These are phyloP conservation scores for Aspergillus spinulosporus DNA, from an alignment of 2,329 filamentous ascomycete genomes.

Conservation along the genomic window DNA sequence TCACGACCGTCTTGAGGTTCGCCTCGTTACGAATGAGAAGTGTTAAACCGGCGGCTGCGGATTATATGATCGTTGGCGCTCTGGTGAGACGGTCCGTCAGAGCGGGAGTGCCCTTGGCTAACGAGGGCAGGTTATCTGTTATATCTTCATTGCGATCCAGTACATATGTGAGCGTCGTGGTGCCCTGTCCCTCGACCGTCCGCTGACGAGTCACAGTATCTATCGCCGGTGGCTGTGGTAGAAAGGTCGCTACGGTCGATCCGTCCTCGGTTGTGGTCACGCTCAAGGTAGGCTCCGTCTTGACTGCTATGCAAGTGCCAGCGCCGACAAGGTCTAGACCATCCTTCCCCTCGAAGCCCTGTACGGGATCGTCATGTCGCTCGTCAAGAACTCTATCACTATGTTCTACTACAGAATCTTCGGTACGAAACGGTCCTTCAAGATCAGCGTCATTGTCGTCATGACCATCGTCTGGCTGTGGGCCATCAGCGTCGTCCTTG, in stretches of 20 bases:
- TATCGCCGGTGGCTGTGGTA: background rate
- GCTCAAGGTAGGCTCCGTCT: background rate
- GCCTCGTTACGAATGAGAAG: background rate
- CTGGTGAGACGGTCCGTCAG: background rate
- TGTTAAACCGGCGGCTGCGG: background rate
- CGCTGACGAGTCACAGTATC: background rate
- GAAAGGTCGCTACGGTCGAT: background rate
- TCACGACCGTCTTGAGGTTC: background rate
- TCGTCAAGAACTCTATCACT: constrained; percentile 9
- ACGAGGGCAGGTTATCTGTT: background rate
- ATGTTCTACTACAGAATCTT: constrained; percentile 7
- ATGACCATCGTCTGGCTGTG: constrained; percentile 6
- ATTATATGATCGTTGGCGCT: background rate
- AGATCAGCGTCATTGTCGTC: constrained; percentile 1
- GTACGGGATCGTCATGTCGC: constrained; percentile 3
- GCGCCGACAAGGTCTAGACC: background rate
- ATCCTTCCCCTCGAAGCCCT: constrained; percentile 10
- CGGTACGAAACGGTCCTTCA: constrained; percentile 1
- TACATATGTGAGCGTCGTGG: background rate
- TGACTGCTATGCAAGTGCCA: too few species aligned
- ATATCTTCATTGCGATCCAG: background rate
- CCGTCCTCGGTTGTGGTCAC: background rate
- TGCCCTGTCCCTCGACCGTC: background rate
- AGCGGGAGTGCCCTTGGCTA: background rate
- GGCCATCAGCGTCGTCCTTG: constrained; percentile 7